Base-by-base conservation (phyloP, 225 moss, liverwort and hornwort species). In the Rhytidiadelphus loreus region DNA sequence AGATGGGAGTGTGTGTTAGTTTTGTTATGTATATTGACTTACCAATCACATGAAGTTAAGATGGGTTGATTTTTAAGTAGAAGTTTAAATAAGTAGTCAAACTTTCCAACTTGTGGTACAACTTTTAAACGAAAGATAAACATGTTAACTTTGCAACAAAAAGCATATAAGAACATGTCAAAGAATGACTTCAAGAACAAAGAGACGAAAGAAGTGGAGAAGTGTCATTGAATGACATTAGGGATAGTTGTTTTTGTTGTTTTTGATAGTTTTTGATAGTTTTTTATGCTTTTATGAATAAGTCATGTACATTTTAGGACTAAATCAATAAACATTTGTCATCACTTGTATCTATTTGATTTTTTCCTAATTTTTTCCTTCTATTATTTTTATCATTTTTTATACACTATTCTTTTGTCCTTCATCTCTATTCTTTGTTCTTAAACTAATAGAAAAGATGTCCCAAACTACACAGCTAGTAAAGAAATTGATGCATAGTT, bases 401-500 rank as follows among this genome's bases (percentile, higher is more conserved):
- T 52, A 6, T 24, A 3, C 2, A 24, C 3, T 77, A 9, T 55
- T 37, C 5, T 55, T 37, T 24, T 22, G 16, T 35, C 8, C 53
- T 11, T 52, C 2, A 8, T 53, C 3, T 14, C 2, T 23, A 15
- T 6, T 53, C 7, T 35, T 76, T 77, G 9, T 35, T 37, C 13
- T 22, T 37, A 53, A 22, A 76, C 2, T 37, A 15, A 2, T 55
- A 77, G 9, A 55, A 25, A 25, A 24, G 24, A 25, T 1, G 6
- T 1, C 37, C 5, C 9, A 15, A 53, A 52, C 8, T 77, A 24
- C 0, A 1, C 0, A 5, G 0, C 0, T 76, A 5, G 2, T 13
- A 35, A 33, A 8, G 22, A 35, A 50, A 22, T 13, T 13, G 52
- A 33, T 52, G 35, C 1, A 0, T 22, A 52, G 13, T 52, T 35